Conservation (phyloP, 441 rosid genomes). For the Populus hybrid region DNA sequence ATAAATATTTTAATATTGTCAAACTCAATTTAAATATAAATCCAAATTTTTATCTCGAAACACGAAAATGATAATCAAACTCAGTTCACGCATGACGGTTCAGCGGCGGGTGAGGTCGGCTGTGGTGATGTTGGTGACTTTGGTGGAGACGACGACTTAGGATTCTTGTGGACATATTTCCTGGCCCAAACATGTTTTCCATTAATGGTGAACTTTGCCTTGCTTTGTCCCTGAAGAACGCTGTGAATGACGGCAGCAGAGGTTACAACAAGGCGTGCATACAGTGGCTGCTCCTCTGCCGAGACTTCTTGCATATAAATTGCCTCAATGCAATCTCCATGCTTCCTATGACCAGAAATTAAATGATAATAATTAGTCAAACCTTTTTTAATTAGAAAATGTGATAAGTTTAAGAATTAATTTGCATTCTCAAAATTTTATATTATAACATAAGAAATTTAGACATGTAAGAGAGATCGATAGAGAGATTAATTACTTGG, state of each 20-base stretch:
- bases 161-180: constrained; percentile 41
- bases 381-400: neutral
- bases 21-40: neutral
- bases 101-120: neutral
- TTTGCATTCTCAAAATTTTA: neutral
- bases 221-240: constrained; percentile 32
- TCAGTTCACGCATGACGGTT: neutral
- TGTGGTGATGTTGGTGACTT: neutral
- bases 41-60: neutral
- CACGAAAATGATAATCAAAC: neutral
- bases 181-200: constrained; percentile 83
- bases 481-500: constrained; percentile 27
- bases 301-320: constrained; percentile 54
- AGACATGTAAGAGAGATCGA: neutral
- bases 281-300: constrained; percentile 47
- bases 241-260: constrained; percentile 24
- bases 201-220: constrained; percentile 56
- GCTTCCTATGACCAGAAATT: constrained; percentile 33
- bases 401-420: no score
- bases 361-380: no score
- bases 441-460: neutral
- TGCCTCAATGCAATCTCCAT: constrained; percentile 50
- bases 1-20: neutral
- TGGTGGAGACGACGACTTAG: neutral
- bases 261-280: constrained; percentile 51